These are phyloP conservation scores for Cephaloascus fragrans DNA, from an alignment of 805 yeast genomes.

Conservation along the genomic window DNA sequence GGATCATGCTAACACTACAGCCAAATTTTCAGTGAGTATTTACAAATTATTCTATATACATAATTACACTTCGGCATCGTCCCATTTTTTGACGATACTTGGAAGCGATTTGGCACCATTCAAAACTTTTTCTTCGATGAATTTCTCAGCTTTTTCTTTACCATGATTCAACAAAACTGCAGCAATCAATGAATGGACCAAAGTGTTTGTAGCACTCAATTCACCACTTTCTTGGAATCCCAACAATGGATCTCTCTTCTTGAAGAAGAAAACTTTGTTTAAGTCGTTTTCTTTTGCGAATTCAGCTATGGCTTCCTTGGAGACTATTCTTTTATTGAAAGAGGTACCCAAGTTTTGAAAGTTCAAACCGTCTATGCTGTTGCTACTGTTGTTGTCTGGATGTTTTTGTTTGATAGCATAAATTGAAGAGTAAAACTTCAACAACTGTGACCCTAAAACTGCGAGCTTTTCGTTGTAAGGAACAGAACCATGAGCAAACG, in stretches of 20 bases:
- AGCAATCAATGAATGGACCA: conserved; percentile 55
- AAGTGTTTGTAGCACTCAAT: conserved; percentile 41
- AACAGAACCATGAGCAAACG: conserved; percentile 83
- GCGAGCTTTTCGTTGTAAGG: conserved; percentile 86
- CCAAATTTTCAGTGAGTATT: background rate
- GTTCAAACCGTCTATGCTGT: conserved; percentile 36
- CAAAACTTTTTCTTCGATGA: conserved; percentile 44
- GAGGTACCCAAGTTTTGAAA: conserved; percentile 54
- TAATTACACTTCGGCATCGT: background rate
- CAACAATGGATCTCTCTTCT: conserved; percentile 39
- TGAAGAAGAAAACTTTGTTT: conserved; percentile 56
- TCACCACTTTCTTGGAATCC: conserved; percentile 45
- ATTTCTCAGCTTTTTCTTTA: conserved; percentile 43
- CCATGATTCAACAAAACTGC: conserved; percentile 61
- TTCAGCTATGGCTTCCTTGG: conserved; percentile 39
- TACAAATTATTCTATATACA: background rate
- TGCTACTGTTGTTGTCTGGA: conserved; percentile 11
- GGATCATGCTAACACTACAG: no score
- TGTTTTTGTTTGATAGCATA: conserved; percentile 14
- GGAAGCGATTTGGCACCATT: conserved; percentile 9
- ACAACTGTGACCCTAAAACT: conserved; percentile 56
- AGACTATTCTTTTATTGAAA: conserved; percentile 38
- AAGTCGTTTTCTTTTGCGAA: conserved; percentile 41
- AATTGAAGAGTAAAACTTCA: conserved; percentile 40
- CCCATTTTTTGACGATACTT: background rate